A percentile compares a stretch with the other conserved stretches of the same genome.
These are phyloP conservation scores for Niebla homalea DNA, from an alignment of 495 filamentous ascomycete genomes.

Conservation along the genomic window DNA sequence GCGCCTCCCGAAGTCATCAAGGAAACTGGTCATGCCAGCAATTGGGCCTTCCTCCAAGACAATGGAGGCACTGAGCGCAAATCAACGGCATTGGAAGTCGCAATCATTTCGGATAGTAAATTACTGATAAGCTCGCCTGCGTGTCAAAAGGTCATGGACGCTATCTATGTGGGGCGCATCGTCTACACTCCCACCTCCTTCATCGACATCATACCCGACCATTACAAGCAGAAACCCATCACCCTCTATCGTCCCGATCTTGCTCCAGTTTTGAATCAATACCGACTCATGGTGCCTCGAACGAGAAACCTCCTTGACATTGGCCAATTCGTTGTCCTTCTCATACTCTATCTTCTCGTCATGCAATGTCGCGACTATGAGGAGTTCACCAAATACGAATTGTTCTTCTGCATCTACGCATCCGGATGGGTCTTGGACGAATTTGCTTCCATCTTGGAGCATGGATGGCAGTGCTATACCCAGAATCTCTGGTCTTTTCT, in stretches of 20 bases:
- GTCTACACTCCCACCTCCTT: conserved; percentile 59
- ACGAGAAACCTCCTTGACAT: conserved; percentile 56
- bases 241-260: conserved; percentile 54
- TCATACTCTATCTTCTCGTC: conserved; percentile 47
- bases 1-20: conserved; percentile 43
- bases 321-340: conserved; percentile 49
- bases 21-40: conserved; percentile 31
- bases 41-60: conserved; percentile 30
- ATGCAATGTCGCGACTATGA: conserved; percentile 44
- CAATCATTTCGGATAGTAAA: conserved; percentile 56
- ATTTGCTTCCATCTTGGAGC: conserved; percentile 56
- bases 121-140: conserved; percentile 51
- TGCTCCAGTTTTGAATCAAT: conserved; percentile 58
- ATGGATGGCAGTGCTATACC: conserved; percentile 63
- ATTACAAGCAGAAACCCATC: conserved; percentile 59
- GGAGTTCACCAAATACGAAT: conserved; percentile 37
- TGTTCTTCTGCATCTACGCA: conserved; percentile 49
- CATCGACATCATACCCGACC: conserved; percentile 59
- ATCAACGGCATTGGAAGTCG: conserved; percentile 55
- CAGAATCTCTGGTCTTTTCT: conserved; percentile 72
- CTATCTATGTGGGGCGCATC: conserved; percentile 52
- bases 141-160: conserved; percentile 58
- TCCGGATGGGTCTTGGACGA: conserved; percentile 63
- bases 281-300: conserved; percentile 56
- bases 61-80: conserved; percentile 42